Evolutionary conservation across 1,139 yeast genomes (phyloP).

Genomic region (Trichomonascaceae sp.): DNA sequence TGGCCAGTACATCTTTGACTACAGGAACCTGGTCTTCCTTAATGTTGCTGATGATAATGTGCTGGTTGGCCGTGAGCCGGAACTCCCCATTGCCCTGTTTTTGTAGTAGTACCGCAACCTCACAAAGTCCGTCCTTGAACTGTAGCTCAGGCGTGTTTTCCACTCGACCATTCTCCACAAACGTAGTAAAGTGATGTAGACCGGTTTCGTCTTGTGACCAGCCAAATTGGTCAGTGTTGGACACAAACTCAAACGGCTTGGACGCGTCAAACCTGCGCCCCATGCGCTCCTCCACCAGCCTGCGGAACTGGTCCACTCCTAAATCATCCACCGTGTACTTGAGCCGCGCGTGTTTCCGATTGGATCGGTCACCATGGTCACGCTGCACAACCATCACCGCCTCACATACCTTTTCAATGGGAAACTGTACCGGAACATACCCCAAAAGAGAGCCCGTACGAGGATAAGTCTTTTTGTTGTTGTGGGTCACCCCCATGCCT

Average conservation of each 20-base stretch:
- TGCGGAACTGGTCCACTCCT: conserved; percentile 71
- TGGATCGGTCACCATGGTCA: conserved; percentile 88
- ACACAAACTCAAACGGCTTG: conserved; percentile 60
- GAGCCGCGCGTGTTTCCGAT: conserved; percentile 95
- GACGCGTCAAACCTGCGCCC: conserved; percentile 66
- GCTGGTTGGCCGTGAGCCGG: conserved; percentile 94
- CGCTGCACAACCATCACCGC: conserved; percentile 90
- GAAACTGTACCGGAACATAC: conserved; percentile 28
- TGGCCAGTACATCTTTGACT: conserved; percentile 49
- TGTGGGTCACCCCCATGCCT: conserved; percentile 98
- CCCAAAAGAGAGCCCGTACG: conserved; percentile 87
- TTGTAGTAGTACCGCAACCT: conserved; percentile 58
- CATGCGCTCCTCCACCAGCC: conserved; percentile 69
- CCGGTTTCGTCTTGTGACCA: conserved; percentile 90
- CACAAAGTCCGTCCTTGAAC: conserved; percentile 76
- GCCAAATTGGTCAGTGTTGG: conserved; percentile 86
- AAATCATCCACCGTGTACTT: conserved; percentile 92
- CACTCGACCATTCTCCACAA: conserved; percentile 93
- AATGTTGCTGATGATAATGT: conserved; percentile 62
- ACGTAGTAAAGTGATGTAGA: conserved; percentile 79
- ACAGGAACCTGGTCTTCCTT: conserved; percentile 51
- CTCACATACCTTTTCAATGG: conserved; percentile 54
- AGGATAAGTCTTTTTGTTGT: conserved; percentile 93
- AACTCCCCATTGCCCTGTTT: conserved; percentile 45
- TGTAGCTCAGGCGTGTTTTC: conserved; percentile 86